phyloP scores from a whole-genome alignment of 106 monocot genomes.

The Ottelia alismoides region DNA sequence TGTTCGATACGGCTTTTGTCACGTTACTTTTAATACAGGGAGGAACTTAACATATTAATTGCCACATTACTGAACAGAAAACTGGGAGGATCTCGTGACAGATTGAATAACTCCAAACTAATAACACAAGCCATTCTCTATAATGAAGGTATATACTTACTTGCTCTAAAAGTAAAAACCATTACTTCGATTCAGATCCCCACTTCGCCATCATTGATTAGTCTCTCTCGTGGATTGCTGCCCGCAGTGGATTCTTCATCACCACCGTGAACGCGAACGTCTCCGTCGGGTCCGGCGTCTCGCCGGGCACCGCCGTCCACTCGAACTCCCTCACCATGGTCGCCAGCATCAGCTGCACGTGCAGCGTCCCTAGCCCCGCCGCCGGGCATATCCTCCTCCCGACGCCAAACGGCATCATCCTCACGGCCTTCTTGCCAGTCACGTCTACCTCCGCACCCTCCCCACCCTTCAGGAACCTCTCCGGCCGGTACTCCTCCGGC shows the following conservation, averaged over 20 bases:
- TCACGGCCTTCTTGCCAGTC: slow-evolving; percentile 40
- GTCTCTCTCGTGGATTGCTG: no score
- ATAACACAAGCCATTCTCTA: no score
- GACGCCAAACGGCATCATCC: slow-evolving; percentile 78
- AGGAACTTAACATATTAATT: no score
- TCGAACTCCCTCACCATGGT: slow-evolving; percentile 51
- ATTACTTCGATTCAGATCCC: no score
- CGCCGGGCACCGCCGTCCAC: slow-evolving; percentile 34
- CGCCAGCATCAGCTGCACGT: slow-evolving; percentile 56
- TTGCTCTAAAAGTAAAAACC: no score
- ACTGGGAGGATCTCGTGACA: no score
- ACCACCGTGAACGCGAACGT: slow-evolving; percentile 71
- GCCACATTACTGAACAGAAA: no score
- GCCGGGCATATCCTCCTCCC: slow-evolving; percentile 74
- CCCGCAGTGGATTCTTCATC: slow-evolving; percentile 56
- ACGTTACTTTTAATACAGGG: no score
- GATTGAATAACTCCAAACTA: no score
- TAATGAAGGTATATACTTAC: no score
- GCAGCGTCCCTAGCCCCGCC: slow-evolving; percentile 41
- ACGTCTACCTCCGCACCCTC: slow-evolving; percentile 63
- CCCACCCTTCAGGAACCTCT: slow-evolving; percentile 46
- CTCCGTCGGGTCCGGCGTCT: slow-evolving; percentile 30
- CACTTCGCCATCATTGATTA: no score
- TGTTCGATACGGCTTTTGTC: no score
- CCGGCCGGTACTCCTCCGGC: slow-evolving; percentile 52